Evolutionary conservation across 2,329 filamentous ascomycete genomes (phyloP).

Genomic region (Aureobasidium sp.): DNA sequence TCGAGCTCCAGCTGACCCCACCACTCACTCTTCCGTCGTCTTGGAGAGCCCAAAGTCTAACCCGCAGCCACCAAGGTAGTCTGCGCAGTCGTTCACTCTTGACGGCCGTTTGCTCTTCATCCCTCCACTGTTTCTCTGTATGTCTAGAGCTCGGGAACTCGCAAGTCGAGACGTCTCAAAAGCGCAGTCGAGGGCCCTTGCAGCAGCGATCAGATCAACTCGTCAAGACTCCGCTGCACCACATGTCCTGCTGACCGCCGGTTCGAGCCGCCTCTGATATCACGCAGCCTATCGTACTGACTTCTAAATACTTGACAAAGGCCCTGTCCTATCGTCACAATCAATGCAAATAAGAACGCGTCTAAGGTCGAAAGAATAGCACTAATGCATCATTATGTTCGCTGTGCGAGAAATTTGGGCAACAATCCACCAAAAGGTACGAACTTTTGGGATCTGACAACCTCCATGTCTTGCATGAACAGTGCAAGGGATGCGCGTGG

Average conservation of each 20-base stretch:
- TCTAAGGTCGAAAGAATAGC: neutral
- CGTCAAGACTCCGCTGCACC: neutral
- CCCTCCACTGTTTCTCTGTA: neutral
- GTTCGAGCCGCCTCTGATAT: neutral
- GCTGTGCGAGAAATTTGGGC: neutral
- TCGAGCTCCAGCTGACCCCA: neutral
- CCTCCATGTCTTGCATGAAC: neutral
- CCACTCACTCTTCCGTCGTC: neutral
- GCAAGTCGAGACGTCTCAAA: neutral
- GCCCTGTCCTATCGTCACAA: neutral
- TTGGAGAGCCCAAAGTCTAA: neutral
- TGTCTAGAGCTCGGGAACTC: neutral
- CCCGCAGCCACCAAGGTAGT: neutral
- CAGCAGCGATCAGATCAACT: neutral
- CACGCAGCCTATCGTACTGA: neutral
- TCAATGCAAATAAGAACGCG: neutral
- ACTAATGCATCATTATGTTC: neutral
- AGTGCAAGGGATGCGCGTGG: neutral
- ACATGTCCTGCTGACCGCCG: slow-evolving; percentile 5
- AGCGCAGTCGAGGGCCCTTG: slow-evolving; percentile 5
- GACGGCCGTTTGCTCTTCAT: neutral
- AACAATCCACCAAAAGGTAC: neutral
- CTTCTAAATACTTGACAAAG: neutral
- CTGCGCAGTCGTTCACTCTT: neutral
- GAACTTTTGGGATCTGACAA: neutral